A percentile compares a stretch with the other conserved stretches of the same genome.
Evolutionary conservation across 2,329 filamentous ascomycete genomes (phyloP).

Genomic region (Cercospora sesami): DNA sequence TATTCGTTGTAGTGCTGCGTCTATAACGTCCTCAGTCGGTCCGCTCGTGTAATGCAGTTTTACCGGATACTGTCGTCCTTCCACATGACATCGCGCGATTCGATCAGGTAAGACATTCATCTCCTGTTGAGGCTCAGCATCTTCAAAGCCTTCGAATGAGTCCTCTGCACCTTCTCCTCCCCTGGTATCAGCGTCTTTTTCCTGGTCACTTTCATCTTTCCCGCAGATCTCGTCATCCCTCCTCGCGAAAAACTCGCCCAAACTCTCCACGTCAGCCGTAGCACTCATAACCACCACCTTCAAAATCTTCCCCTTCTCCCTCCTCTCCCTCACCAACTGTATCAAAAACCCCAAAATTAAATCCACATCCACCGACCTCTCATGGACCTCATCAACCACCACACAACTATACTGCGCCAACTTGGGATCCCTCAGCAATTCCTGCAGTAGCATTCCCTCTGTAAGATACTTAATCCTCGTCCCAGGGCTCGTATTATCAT

Average conservation of each 20-base stretch:
- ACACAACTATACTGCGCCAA: conserved; percentile 84
- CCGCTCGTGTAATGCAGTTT: conserved; percentile 71
- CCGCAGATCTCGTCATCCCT: background rate
- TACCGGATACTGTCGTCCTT: conserved; percentile 85
- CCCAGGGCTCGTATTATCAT: conserved; percentile 78
- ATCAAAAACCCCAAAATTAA: conserved; percentile 84
- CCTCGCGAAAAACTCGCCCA: conserved; percentile 70
- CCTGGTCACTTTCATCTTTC: background rate
- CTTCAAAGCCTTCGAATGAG: conserved; percentile 29
- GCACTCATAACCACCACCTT: conserved; percentile 98
- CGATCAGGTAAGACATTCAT: background rate
- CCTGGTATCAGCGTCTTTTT: background rate
- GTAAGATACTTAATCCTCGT: conserved; percentile 91
- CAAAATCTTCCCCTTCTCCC: conserved; percentile 64
- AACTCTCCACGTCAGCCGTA: conserved; percentile 80
- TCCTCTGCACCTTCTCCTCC: conserved; percentile 10
- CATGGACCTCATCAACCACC: conserved; percentile 95
- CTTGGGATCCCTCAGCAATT: conserved; percentile 81
- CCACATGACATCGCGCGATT: conserved; percentile 60
- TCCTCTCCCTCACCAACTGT: conserved; percentile 66
- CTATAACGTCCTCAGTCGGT: conserved; percentile 77
- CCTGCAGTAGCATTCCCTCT: conserved; percentile 93
- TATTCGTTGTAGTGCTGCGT: conserved; percentile 76
- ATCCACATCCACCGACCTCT: conserved; percentile 92
- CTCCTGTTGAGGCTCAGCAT: conserved; percentile 27